phyloP scores from a whole-genome alignment of 371 early-diverging fungal species.

The Fennellomyces sp. region DNA sequence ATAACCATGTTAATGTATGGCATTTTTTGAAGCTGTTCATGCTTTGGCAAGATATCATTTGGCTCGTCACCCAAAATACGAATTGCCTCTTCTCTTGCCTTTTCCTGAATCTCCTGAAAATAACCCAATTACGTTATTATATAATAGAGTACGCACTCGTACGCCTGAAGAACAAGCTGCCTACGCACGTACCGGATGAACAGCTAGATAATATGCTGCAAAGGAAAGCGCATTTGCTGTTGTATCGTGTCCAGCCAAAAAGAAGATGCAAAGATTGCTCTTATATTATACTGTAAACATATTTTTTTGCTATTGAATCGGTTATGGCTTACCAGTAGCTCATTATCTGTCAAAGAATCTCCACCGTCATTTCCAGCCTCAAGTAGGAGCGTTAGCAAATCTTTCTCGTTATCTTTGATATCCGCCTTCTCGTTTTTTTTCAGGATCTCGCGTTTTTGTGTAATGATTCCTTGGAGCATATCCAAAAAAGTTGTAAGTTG shows the following conservation, averaged over 20 bases:
- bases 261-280: constrained; percentile 46
- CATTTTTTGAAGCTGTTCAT: constrained; percentile 42
- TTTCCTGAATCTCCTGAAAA: constrained; percentile 40
- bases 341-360: constrained; percentile 12
- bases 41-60: constrained; percentile 36
- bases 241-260: constrained; percentile 32
- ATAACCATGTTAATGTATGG: constrained; percentile 43
- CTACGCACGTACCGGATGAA: constrained; percentile 29
- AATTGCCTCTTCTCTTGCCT: constrained; percentile 46
- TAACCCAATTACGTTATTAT: no score
- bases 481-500: constrained; percentile 15
- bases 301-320: no score
- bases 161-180: no score
- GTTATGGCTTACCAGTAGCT: constrained; percentile 23
- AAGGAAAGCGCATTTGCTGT: constrained; percentile 37
- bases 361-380: constrained; percentile 22
- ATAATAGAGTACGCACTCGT: not conserved
- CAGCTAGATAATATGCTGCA: constrained; percentile 38
- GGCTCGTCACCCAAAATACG: constrained; percentile 43
- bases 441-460: constrained; percentile 25
- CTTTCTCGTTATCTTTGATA: constrained; percentile 38
- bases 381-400: constrained; percentile 50
- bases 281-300: no score
- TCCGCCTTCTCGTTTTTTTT: constrained; percentile 18
- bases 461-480: constrained; percentile 41